Percentiles rank a stretch among this genome's conserved stretches.
Conservation (phyloP, 2,329 filamentous ascomycete species). For the Phoma sp. region DNA sequence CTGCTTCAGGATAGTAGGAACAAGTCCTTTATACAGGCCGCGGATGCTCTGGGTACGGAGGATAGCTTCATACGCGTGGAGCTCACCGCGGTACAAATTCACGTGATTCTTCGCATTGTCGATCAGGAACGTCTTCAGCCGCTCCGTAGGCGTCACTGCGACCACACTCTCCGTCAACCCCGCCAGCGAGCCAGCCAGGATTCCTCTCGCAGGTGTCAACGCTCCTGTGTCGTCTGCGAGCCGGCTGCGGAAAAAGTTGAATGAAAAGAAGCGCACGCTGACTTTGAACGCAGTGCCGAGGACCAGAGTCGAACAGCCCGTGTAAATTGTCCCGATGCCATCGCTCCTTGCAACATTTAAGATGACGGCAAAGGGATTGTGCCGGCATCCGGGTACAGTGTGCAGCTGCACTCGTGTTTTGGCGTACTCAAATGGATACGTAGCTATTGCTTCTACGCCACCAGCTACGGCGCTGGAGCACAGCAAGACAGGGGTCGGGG, state of each 20-base stretch:
- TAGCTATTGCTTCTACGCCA: conserved; percentile 61
- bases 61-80: conserved; percentile 35
- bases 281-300: conserved; percentile 42
- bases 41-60: conserved; percentile 51
- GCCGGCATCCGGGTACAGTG: conserved; percentile 5
- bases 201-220: conserved; percentile 32
- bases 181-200: conserved; percentile 39
- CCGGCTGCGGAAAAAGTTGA: conserved; percentile 35
- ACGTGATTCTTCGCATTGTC: conserved; percentile 35
- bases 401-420: conserved; percentile 45
- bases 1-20: conserved; percentile 58
- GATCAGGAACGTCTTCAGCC: conserved; percentile 45
- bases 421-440: conserved; percentile 49
- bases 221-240: conserved; percentile 37
- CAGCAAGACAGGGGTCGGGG: conserved; percentile 47
- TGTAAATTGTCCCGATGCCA: conserved; percentile 40
- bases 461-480: conserved; percentile 61
- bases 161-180: conserved; percentile 38
- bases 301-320: conserved; percentile 39
- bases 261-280: conserved; percentile 42
- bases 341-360: conserved; percentile 25
- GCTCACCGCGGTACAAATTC: conserved; percentile 27
- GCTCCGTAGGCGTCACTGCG: conserved; percentile 42
- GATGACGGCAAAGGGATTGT: conserved; percentile 36
- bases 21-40: conserved; percentile 56